A percentile compares a stretch with the other conserved stretches of the same genome.
Conservation (phyloP, 2,329 filamentous ascomycete species). For the Nannizziopsis arthrosporioides region DNA sequence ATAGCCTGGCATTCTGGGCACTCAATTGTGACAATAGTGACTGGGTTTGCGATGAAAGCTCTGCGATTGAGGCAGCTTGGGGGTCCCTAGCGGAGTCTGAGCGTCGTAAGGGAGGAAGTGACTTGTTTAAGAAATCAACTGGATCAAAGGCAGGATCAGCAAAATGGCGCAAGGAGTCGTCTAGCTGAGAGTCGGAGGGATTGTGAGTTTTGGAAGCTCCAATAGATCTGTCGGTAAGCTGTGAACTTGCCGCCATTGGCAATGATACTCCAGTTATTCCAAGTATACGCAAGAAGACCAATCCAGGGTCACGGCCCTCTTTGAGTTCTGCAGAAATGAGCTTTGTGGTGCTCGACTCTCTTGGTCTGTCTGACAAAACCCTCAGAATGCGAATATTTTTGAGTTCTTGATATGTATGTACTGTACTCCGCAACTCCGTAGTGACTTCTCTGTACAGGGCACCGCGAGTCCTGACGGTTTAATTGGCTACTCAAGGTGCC, state of each 20-base stretch:
- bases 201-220: not conserved
- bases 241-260: conserved; percentile 2
- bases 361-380: too few species aligned
- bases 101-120: conserved; percentile 54
- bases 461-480: too few species aligned
- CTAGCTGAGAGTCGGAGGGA: conserved; percentile 46
- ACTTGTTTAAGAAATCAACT: conserved; percentile 70
- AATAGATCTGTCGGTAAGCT: conserved; percentile 1
- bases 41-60: conserved; percentile 71
- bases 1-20: conserved; percentile 73
- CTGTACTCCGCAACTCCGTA: too few species aligned
- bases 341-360: too few species aligned
- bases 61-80: conserved; percentile 52
- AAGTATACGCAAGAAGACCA: too few species aligned
- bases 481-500: too few species aligned
- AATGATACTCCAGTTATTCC: not conserved
- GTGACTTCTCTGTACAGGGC: too few species aligned
- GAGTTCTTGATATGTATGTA: not conserved
- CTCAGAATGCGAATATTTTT: too few species aligned
- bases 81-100: conserved; percentile 26
- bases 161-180: conserved; percentile 64
- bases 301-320: too few species aligned
- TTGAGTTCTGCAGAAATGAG: too few species aligned
- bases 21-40: conserved; percentile 76
- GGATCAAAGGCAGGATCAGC: conserved; percentile 67